A percentile compares a stretch with the other conserved stretches of the same genome.
These are phyloP conservation scores for Colletotrichum spinosum DNA, from an alignment of 2,329 filamentous ascomycete species.

Conservation along the genomic window DNA sequence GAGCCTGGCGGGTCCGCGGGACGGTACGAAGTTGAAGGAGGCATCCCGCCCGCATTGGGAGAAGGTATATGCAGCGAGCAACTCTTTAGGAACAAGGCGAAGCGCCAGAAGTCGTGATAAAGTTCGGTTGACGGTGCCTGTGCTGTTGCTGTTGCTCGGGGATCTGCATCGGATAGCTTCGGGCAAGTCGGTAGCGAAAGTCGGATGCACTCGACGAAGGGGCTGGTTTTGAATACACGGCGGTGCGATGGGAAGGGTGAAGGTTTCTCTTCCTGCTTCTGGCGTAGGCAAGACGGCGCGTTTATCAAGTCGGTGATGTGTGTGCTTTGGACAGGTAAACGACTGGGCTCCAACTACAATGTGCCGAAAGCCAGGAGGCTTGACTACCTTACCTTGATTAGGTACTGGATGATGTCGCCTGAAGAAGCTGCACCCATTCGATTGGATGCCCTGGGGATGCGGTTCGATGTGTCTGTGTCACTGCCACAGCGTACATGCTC, in stretches of 20 bases:
- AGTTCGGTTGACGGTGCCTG: conserved; percentile 31
- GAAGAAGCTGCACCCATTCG: conserved; percentile 24
- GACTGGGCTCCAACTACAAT: conserved; percentile 17
- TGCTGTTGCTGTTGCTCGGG: conserved; percentile 33
- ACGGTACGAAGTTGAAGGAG: conserved; percentile 64
- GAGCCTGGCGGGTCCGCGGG: conserved; percentile 73
- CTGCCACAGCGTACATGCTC: conserved; percentile 5
- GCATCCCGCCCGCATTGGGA: conserved; percentile 60
- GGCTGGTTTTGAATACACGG: background rate
- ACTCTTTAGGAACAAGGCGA: conserved; percentile 23
- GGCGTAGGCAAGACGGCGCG: no score
- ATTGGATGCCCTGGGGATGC: conserved; percentile 17
- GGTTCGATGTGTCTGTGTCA: conserved; percentile 19
- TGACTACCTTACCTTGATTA: background rate
- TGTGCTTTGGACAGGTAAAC: conserved; percentile 27
- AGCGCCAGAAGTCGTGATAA: conserved; percentile 29
- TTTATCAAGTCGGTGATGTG: background rate
- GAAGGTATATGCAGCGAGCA: conserved; percentile 27
- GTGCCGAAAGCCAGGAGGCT: conserved; percentile 20
- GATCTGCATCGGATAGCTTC: conserved; percentile 36
- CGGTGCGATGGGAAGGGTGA: background rate
- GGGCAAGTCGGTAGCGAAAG: conserved; percentile 6
- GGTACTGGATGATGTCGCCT: conserved; percentile 25
- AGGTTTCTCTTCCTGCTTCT: no score
- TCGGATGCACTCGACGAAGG: conserved; percentile 7